Evolutionary conservation across 768 basidiomycete species (phyloP).

Genomic region (Rhizopogon vulgaris): DNA sequence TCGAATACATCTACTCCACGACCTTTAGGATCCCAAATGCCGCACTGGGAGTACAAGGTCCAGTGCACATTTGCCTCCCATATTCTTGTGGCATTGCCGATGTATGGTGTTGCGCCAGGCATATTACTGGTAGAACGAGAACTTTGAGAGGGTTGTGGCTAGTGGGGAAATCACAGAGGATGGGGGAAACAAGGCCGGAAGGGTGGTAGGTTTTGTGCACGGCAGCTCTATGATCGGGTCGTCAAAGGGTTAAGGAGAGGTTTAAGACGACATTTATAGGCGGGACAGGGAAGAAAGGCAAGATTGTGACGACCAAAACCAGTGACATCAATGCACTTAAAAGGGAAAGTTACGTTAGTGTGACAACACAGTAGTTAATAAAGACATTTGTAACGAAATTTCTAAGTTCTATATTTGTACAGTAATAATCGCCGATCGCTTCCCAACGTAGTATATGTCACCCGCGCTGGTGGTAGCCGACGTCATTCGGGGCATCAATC

Average conservation of each 20-base stretch:
- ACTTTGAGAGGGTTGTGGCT: background rate
- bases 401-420: background rate
- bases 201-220: background rate
- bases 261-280: constrained; percentile 21
- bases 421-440: constrained; percentile 2
- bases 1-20: constrained; percentile 74
- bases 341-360: constrained; percentile 14
- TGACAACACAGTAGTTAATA: constrained; percentile 21
- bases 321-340: constrained; percentile 27
- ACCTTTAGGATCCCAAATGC: constrained; percentile 61
- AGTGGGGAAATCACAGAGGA: background rate
- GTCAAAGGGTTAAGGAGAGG: constrained; percentile 5
- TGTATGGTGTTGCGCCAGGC: constrained; percentile 26
- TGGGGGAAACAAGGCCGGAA: background rate
- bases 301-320: constrained; percentile 14
- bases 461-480: background rate
- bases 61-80: constrained; percentile 69
- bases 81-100: constrained; percentile 60
- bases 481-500: background rate
- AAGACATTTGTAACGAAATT: constrained; percentile 12
- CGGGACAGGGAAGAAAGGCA: constrained; percentile 19
- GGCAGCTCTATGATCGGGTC: constrained; percentile 7
- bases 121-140: constrained; percentile 17
- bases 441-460: background rate
- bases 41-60: constrained; percentile 61